Conservation (phyloP, 2,329 filamentous ascomycete genomes). For the Fusarium clavum region DNA sequence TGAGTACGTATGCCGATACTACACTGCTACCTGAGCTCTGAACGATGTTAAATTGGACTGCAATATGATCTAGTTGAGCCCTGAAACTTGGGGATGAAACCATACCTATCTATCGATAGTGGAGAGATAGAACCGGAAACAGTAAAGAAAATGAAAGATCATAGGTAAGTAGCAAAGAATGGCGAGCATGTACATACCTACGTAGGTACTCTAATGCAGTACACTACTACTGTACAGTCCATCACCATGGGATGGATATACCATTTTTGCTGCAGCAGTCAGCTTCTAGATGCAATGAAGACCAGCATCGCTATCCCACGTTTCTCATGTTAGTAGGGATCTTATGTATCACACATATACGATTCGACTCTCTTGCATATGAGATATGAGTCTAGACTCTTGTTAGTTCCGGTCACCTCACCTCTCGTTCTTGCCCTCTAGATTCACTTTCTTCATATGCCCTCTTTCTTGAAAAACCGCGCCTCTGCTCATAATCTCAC, state of each 20-base stretch:
- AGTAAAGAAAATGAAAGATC: conserved; percentile 30
- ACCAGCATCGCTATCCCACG: neutral
- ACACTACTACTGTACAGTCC: neutral
- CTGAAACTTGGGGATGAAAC: conserved; percentile 34
- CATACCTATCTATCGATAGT: conserved; percentile 16
- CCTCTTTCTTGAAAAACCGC: neutral
- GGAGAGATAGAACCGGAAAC: conserved; percentile 14
- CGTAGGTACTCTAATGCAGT: neutral
- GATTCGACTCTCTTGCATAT: conserved; percentile 14
- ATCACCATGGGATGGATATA: neutral
- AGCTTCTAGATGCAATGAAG: neutral
- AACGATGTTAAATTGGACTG: conserved; percentile 11
- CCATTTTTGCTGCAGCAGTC: neutral
- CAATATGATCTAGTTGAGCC: conserved; percentile 18
- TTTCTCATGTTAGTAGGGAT: conserved; percentile 1
- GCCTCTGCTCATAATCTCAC: neutral
- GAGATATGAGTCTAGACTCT: neutral
- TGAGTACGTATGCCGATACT: conserved; percentile 10
- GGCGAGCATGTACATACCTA: neutral
- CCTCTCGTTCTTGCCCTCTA: neutral
- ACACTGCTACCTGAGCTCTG: conserved; percentile 10
- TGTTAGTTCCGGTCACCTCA: neutral
- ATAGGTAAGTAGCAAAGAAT: neutral
- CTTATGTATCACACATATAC: neutral
- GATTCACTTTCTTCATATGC: neutral